Evolutionary conservation across 805 yeast genomes (phyloP).

Genomic region (Soucietia sequanensis): DNA sequence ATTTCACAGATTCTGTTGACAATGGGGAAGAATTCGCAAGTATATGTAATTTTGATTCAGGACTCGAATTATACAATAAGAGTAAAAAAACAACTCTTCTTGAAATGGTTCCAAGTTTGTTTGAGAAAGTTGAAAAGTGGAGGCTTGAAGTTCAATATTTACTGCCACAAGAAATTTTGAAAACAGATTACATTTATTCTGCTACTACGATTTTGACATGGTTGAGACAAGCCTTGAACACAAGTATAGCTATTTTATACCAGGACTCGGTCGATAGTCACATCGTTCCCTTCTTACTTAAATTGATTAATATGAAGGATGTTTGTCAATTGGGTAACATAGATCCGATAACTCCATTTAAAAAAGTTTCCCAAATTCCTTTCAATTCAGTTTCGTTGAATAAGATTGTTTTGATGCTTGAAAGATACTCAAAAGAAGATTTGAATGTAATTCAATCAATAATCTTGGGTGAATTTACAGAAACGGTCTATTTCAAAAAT

Average conservation of each 20-base stretch:
- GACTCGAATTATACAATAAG: slow-evolving; percentile 12
- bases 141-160: slow-evolving; percentile 34
- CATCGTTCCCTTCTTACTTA: slow-evolving; percentile 68
- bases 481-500: slow-evolving; percentile 69
- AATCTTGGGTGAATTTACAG: slow-evolving; percentile 66
- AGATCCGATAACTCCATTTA: slow-evolving; percentile 49
- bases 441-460: slow-evolving; percentile 51
- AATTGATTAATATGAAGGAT: slow-evolving; percentile 68
- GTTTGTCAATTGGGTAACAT: slow-evolving; percentile 70
- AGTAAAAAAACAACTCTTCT: slow-evolving; percentile 26
- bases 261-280: slow-evolving; percentile 48
- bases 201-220: slow-evolving; percentile 66
- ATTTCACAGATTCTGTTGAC: slow-evolving; percentile 41
- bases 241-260: slow-evolving; percentile 53
- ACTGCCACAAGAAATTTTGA: slow-evolving; percentile 55
- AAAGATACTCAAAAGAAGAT: slow-evolving; percentile 28
- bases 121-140: slow-evolving; percentile 44
- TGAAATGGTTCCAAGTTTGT: slow-evolving; percentile 38
- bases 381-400: slow-evolving; percentile 20
- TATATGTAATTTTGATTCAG: slow-evolving; percentile 27
- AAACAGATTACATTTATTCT: slow-evolving; percentile 59
- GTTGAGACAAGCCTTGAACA: slow-evolving; percentile 51
- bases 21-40: slow-evolving; percentile 39
- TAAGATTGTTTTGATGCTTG: slow-evolving; percentile 37
- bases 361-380: slow-evolving; percentile 43